phyloP scores from a whole-genome alignment of 2,329 filamentous ascomycete species.

The Fonsecaea monophora region DNA sequence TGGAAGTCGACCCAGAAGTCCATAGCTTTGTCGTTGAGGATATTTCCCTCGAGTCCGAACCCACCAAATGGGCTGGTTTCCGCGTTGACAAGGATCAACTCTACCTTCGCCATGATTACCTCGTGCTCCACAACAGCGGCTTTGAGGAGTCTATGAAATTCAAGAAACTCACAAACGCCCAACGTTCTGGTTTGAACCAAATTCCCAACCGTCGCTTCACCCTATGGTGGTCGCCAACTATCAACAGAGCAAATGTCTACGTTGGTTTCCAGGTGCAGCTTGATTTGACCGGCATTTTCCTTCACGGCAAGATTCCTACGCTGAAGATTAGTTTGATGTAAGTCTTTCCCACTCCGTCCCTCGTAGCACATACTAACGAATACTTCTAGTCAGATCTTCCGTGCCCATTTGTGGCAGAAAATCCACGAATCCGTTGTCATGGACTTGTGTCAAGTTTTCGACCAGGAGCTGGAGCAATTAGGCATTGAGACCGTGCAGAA shows the following conservation, averaged over 20 bases:
- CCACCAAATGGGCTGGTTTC: constrained; percentile 60
- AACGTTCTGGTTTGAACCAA: constrained; percentile 94
- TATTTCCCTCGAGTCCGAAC: constrained; percentile 52
- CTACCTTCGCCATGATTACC: constrained; percentile 58
- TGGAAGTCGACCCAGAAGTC: constrained; percentile 37
- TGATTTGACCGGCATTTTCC: constrained; percentile 96
- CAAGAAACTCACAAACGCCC: constrained; percentile 97
- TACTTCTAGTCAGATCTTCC: constrained; percentile 77
- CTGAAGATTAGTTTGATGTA: constrained; percentile 92
- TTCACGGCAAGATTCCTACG: constrained; percentile 98
- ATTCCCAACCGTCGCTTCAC: constrained; percentile 99
- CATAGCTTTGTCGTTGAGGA: constrained; percentile 51
- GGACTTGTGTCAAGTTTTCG: constrained; percentile 98
- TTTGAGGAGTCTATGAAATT: constrained; percentile 78
- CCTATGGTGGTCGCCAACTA: constrained; percentile 79
- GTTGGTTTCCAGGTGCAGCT: constrained; percentile 99
- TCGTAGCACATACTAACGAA: neutral
- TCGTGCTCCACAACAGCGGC: constrained; percentile 53
- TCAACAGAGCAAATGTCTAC: constrained; percentile 69
- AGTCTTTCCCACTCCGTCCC: neutral
- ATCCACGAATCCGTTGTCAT: constrained; percentile 99
- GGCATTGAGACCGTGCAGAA: constrained; percentile 98
- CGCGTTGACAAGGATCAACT: constrained; percentile 60
- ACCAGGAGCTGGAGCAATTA: constrained; percentile 93
- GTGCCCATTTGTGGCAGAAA: constrained; percentile 99